A percentile compares a stretch with the other conserved stretches of the same genome.
Conservation (phyloP, 192 early-diverging fungal species). For the Jimgerdemannia lactiflua region DNA sequence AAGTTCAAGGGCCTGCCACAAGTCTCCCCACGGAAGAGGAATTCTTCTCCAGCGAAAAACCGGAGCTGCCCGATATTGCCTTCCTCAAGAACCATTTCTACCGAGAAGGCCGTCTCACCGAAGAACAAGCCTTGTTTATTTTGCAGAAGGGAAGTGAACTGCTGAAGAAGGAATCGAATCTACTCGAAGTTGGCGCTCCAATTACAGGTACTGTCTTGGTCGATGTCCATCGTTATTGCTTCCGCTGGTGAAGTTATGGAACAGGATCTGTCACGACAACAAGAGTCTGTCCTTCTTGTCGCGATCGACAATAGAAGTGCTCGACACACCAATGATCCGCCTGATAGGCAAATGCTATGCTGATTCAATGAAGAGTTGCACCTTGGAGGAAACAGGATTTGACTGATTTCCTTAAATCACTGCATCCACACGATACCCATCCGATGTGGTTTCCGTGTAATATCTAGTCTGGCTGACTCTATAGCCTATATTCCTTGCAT, state of each 20-base stretch:
- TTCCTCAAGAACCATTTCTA: slow-evolving; percentile 93
- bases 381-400: too few relatives aligned
- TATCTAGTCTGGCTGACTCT: too few relatives aligned
- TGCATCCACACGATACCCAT: too few relatives aligned
- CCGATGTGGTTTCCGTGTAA: too few relatives aligned
- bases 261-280: neutral
- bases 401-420: too few relatives aligned
- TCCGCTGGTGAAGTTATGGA: neutral
- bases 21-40: slow-evolving; percentile 44
- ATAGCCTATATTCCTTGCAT: neutral
- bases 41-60: slow-evolving; percentile 53
- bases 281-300: neutral
- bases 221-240: neutral
- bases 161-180: slow-evolving; percentile 76
- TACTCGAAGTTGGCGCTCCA: slow-evolving; percentile 88
- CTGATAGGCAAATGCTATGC: too few relatives aligned
- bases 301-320: neutral
- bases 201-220: slow-evolving; percentile 66
- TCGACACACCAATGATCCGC: too few relatives aligned
- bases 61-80: slow-evolving; percentile 70
- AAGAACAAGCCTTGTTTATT: slow-evolving; percentile 90
- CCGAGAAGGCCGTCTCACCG: slow-evolving; percentile 86
- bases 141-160: slow-evolving; percentile 80
- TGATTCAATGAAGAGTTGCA: too few relatives aligned
- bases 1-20: slow-evolving; percentile 54